A percentile compares a stretch with the other conserved stretches of the same genome.
Evolutionary conservation across 805 yeast genomes (phyloP).

Genomic region (Metschnikowia koreensis): DNA sequence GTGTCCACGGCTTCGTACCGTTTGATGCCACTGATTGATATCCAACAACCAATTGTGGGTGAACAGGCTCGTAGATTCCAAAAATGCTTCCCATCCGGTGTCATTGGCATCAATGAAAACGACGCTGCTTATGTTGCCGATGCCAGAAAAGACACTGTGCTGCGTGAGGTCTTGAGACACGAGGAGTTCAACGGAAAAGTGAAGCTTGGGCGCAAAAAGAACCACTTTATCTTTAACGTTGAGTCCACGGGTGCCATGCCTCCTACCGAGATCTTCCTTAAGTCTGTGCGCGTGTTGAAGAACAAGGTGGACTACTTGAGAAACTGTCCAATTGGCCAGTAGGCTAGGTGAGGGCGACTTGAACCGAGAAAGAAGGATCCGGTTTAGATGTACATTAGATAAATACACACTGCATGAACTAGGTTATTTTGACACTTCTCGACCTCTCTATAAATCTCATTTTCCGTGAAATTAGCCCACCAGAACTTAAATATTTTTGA

Average conservation of each 20-base stretch:
- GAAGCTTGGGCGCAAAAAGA: slow-evolving; percentile 85
- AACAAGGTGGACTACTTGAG: slow-evolving; percentile 80
- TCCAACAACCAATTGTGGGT: slow-evolving; percentile 71
- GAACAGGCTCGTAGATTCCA: slow-evolving; percentile 75
- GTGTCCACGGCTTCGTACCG: slow-evolving; percentile 96
- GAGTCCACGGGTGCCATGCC: slow-evolving; percentile 97
- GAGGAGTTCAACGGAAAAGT: slow-evolving; percentile 87
- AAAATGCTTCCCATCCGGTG: slow-evolving; percentile 92
- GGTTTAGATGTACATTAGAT: slow-evolving; percentile 9
- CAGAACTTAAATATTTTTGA: too few relatives aligned
- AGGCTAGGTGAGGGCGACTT: slow-evolving; percentile 8
- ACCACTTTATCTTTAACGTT: slow-evolving; percentile 90
- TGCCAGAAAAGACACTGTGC: slow-evolving; percentile 93
- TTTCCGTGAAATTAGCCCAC: too few relatives aligned
- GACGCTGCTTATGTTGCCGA: slow-evolving; percentile 81
- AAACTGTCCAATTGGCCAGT: slow-evolving; percentile 71
- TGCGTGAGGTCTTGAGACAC: slow-evolving; percentile 94
- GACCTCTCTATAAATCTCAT: not conserved
- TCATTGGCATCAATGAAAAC: slow-evolving; percentile 65
- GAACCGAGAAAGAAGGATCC: slow-evolving; percentile 2
- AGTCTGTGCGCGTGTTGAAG: slow-evolving; percentile 79
- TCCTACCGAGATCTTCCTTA: slow-evolving; percentile 93
- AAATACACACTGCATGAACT: slow-evolving; percentile 6
- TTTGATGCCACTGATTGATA: slow-evolving; percentile 82
- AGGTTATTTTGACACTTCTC: not conserved